A percentile compares a stretch with the other conserved stretches of the same genome.
phyloP scores from a whole-genome alignment of 192 early-diverging fungal genomes.

The Backusella mclennaniae region DNA sequence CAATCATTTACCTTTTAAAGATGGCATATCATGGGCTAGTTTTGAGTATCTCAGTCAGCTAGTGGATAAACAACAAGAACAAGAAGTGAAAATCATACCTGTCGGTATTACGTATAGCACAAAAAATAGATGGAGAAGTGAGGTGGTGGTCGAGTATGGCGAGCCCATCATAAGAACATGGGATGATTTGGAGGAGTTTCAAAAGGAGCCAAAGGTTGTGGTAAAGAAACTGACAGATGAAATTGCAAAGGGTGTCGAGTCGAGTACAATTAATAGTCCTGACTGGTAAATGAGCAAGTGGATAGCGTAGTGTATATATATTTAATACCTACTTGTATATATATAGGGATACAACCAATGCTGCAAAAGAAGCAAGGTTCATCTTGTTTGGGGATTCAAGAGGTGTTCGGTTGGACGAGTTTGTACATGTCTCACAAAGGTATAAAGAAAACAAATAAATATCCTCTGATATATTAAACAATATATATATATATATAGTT shows the following conservation, averaged over 20 bases:
- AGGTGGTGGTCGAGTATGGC: conserved; percentile 40
- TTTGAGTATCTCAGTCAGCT: conserved; percentile 35
- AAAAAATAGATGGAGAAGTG: conserved; percentile 39
- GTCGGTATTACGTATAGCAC: conserved; percentile 39
- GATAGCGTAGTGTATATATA: neutral
- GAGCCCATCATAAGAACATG: conserved; percentile 35
- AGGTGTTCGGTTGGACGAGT: conserved; percentile 37
- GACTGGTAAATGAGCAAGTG: conserved; percentile 37
- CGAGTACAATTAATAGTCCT: conserved; percentile 46
- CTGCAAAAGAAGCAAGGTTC: conserved; percentile 32
- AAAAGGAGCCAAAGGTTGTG: conserved; percentile 29
- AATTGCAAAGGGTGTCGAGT: conserved; percentile 35
- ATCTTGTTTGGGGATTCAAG: conserved; percentile 41
- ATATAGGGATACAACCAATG: conserved; percentile 40
- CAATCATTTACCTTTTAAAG: conserved; percentile 43
- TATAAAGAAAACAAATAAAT: conserved; percentile 13
- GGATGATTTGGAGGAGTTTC: conserved; percentile 34
- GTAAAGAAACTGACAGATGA: conserved; percentile 44
- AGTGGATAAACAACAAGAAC: neutral
- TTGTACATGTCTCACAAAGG: conserved; percentile 46
- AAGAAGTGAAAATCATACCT: conserved; percentile 25
- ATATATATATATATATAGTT: conserved; percentile 5
- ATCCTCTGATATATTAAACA: neutral
- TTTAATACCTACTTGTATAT: neutral
- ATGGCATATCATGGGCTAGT: conserved; percentile 50